Evolutionary conservation across 2,329 filamentous ascomycete species (phyloP), one percentile per base, ranked within the genome.

Genomic region (Lachnellula suecica): DNA sequence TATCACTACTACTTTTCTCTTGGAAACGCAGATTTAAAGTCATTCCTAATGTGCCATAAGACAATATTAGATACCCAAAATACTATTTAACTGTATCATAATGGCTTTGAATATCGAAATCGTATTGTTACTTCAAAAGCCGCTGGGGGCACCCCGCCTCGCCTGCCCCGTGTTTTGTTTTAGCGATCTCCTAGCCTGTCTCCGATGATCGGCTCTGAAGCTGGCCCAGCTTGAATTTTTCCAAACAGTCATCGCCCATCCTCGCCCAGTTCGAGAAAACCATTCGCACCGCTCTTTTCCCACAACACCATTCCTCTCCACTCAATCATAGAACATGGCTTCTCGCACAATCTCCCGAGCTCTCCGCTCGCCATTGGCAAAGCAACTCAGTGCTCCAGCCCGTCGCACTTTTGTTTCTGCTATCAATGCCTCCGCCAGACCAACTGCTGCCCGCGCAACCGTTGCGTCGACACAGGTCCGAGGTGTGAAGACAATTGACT

Each of bases 401-500:
- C 79, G 81, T 71, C 82, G 83, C 70, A 81, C 82, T 59, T 83
- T 85, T 66, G 75, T 83, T 59, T 78, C 79, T 68, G 82, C 81
- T 63, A 73, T 82, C 66, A 79, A 75, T 69, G 73, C 79, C 57
- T 77, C 78, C 59, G 76, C 77, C 58, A 75, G 79, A 63, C 77
- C 79, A 61, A 77, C 74, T 65, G 67, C 74, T 65, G 67, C 74
- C 63, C 74, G 77, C 61, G 76, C 76, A 62, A 70, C 70, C 59
- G 72, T 77, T 64, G 75, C 72, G 57, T 61, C 62, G 40, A 70
- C 73, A 59, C 83, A 85, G 69, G 78, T 82, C 63, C 88, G 94
- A 71, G 94, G 94, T 74, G 78, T 96, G 71, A 97, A 99, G 90
- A 97, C 93, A 66, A 93, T 99, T 75, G 92, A 97, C 85, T 99